Evolutionary conservation across 768 basidiomycete genomes (phyloP).

Genomic region (Lactifluus subvellereus): DNA sequence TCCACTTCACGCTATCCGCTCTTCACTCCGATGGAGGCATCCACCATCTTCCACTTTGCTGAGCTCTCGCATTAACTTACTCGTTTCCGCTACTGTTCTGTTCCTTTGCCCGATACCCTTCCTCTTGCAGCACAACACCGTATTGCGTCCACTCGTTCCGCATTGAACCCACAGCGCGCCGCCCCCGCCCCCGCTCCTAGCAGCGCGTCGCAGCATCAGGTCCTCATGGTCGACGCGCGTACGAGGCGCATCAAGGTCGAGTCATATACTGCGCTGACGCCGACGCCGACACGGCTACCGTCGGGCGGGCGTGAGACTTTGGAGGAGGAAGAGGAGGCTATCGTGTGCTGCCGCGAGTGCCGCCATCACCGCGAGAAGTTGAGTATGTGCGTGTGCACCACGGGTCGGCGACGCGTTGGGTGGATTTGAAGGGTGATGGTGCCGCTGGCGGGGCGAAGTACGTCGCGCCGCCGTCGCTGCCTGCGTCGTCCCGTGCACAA

Average conservation of each 20-base stretch:
- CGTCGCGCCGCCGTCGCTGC: constrained; percentile 1
- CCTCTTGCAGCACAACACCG: constrained; percentile 11
- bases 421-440: constrained; percentile 7
- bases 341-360: not conserved
- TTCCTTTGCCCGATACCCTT: constrained; percentile 22
- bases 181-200: not conserved
- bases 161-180: not conserved
- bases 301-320: too few relatives aligned
- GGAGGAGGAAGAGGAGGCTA: not conserved
- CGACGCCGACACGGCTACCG: not conserved
- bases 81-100: not conserved
- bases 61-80: constrained; percentile 23
- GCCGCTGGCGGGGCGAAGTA: constrained; percentile 2
- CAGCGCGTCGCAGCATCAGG: not conserved
- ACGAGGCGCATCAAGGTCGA: constrained; percentile 9
- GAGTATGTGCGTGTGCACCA: constrained; percentile 11
- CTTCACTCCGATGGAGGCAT: constrained; percentile 98
- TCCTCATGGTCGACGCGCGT: constrained; percentile 7
- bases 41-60: constrained; percentile 97
- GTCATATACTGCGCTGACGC: not conserved
- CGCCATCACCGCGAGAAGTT: constrained; percentile 12
- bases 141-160: constrained; percentile 10
- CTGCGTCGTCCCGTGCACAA: not conserved
- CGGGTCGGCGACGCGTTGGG: constrained; percentile 10
- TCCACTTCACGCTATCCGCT: constrained; percentile 86